Evolutionary conservation across 345 rosid genomes (phyloP).

Genomic region (Ricinus communis): DNA sequence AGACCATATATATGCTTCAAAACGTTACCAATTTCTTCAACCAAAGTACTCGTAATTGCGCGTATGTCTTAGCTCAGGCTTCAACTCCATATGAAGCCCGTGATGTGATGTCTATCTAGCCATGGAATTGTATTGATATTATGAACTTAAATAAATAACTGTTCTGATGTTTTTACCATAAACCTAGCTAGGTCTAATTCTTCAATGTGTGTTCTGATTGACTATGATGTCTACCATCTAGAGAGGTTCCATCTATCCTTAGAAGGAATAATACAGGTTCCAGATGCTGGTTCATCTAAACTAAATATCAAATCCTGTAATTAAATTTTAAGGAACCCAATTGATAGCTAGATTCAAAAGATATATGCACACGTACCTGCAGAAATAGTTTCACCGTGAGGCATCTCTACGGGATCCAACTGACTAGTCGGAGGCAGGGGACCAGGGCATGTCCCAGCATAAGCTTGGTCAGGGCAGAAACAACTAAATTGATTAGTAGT

Average conservation of each 20-base stretch:
- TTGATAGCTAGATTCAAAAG: neutral
- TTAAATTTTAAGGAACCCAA: neutral
- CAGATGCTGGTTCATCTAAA: neutral
- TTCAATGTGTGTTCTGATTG: neutral
- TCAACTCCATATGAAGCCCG: no score
- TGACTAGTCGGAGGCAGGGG: no score
- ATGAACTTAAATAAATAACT: no score
- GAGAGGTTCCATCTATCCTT: neutral
- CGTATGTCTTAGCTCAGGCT: neutral
- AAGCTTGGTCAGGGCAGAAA: neutral
- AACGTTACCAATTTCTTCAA: neutral
- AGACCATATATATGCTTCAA: neutral
- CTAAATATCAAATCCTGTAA: neutral
- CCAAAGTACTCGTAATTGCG: neutral
- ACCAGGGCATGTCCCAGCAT: no score
- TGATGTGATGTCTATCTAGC: no score
- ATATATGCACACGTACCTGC: neutral
- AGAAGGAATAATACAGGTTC: neutral
- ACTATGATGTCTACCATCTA: no score
- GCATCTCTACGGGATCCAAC: neutral
- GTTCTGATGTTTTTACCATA: no score
- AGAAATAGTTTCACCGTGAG: neutral
- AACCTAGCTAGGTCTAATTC: neutral
- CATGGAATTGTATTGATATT: no score
- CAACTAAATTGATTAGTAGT: constrained; percentile 1